Conservation (phyloP, 2,329 filamentous ascomycete species). For the Aschersonia sp. region DNA sequence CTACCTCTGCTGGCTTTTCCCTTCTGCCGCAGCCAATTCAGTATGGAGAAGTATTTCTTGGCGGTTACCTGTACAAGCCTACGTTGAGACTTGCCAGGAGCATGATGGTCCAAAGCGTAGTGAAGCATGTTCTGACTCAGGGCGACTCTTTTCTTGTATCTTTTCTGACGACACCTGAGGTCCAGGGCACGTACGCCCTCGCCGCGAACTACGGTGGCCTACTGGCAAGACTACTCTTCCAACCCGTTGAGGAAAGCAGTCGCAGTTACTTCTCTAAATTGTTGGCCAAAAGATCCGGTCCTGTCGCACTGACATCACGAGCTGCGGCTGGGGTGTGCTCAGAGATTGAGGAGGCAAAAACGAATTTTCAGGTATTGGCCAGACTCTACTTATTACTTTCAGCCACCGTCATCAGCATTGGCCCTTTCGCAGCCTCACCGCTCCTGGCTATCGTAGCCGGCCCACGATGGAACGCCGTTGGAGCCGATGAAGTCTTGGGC, state of each 20-base stretch:
- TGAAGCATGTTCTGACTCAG: slow-evolving; percentile 90
- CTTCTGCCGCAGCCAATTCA: slow-evolving; percentile 37
- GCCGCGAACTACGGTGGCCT: slow-evolving; percentile 92
- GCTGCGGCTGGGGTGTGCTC: slow-evolving; percentile 7
- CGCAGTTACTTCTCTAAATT: slow-evolving; percentile 80
- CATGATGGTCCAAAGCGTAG: slow-evolving; percentile 71
- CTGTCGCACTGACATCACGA: slow-evolving; percentile 6
- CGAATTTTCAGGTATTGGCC: slow-evolving; percentile 49
- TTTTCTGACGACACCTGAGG: slow-evolving; percentile 56
- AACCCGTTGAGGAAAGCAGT: slow-evolving; percentile 88
- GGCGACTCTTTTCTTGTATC: slow-evolving; percentile 85
- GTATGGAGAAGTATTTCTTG: slow-evolving; percentile 25
- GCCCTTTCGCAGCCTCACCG: slow-evolving; percentile 59
- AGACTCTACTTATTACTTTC: slow-evolving; percentile 63
- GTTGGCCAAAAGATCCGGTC: slow-evolving; percentile 27
- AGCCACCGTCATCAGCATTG: slow-evolving; percentile 51
- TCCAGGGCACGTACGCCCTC: slow-evolving; percentile 84
- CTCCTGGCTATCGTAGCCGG: slow-evolving; percentile 67
- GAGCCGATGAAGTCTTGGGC: slow-evolving; percentile 59
- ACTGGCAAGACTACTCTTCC: slow-evolving; percentile 76
- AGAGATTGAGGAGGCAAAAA: slow-evolving; percentile 24
- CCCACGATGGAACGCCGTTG: slow-evolving; percentile 56
- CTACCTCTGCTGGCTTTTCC: slow-evolving; percentile 49
- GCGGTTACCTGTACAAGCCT: slow-evolving; percentile 50
- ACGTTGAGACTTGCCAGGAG: slow-evolving; percentile 64